phyloP scores from a whole-genome alignment of 2,329 filamentous ascomycete species.

The Fusarium compactum region DNA sequence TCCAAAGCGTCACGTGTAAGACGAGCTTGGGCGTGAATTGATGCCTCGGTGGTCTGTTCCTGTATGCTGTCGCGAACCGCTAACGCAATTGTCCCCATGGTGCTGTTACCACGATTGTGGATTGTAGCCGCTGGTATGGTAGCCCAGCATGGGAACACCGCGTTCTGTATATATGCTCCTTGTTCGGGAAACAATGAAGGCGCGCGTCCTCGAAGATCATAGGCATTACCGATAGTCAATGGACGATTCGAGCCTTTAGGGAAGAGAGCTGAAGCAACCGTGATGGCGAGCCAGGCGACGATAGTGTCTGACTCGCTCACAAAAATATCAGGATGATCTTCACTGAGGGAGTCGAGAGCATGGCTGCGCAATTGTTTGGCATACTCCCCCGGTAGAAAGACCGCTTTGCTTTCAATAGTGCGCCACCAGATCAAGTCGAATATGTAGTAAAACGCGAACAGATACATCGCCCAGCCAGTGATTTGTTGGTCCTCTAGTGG shows the following conservation, averaged over 20 bases:
- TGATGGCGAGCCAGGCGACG: slow-evolving; percentile 6
- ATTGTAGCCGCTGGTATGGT: not conserved
- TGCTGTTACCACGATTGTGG: not conserved
- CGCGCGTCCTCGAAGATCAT: slow-evolving; percentile 9
- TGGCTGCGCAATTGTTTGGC: not conserved
- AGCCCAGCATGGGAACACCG: slow-evolving; percentile 3
- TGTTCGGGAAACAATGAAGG: slow-evolving; percentile 12
- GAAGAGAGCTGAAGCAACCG: not conserved
- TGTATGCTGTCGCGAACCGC: not conserved
- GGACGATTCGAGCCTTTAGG: not conserved
- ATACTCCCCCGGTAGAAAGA: slow-evolving; percentile 1
- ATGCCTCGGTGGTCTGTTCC: slow-evolving; percentile 11
- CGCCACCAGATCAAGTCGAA: slow-evolving; percentile 8
- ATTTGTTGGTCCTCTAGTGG: not conserved
- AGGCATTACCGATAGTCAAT: slow-evolving; percentile 8
- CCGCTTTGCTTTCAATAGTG: not conserved
- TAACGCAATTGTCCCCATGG: slow-evolving; percentile 4
- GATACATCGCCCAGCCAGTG: slow-evolving; percentile 1
- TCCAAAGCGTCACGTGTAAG: slow-evolving; percentile 8
- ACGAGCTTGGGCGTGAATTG: slow-evolving; percentile 5
- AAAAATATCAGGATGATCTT: not conserved
- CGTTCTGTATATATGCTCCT: slow-evolving; percentile 18
- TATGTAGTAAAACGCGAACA: slow-evolving; percentile 3
- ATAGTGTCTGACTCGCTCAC: slow-evolving; percentile 14
- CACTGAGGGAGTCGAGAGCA: not conserved